A percentile compares a stretch with the other conserved stretches of the same genome.
Evolutionary conservation across 768 basidiomycete species (phyloP).

Genomic region (Tricholoma flavovirens): DNA sequence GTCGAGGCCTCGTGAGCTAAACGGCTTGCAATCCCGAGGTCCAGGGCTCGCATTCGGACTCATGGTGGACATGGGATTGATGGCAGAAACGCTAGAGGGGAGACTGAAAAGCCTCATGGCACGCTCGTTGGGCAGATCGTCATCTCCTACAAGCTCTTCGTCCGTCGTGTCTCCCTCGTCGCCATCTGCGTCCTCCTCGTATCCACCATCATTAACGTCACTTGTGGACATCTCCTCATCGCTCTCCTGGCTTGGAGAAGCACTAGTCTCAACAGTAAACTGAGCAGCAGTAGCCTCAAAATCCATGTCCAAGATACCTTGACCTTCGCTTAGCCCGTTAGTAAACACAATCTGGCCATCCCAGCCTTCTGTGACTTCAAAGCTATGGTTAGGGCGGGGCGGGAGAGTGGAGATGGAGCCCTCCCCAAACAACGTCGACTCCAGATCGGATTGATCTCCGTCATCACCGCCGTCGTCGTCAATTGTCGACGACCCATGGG

Average conservation of each 20-base stretch:
- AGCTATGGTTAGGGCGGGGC: conserved; percentile 34
- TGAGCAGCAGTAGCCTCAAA: conserved; percentile 61
- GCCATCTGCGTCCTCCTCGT: conserved; percentile 44
- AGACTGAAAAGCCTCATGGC: conserved; percentile 69
- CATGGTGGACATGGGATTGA: conserved; percentile 74
- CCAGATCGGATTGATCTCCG: conserved; percentile 39
- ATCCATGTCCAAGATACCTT: conserved; percentile 59
- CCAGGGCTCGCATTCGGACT: conserved; percentile 48
- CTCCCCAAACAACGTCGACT: conserved; percentile 21
- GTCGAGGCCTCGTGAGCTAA: conserved; percentile 23
- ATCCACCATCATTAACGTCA: conserved; percentile 38
- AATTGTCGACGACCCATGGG: conserved; percentile 20
- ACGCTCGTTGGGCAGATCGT: conserved; percentile 67
- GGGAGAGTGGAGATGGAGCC: conserved; percentile 24
- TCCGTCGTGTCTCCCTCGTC: conserved; percentile 76
- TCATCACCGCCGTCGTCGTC: conserved; percentile 34
- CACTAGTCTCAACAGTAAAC: conserved; percentile 39
- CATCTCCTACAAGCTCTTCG: conserved; percentile 75
- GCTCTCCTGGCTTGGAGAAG: conserved; percentile 44
- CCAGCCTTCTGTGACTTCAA: conserved; percentile 69
- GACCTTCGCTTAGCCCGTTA: conserved; percentile 52
- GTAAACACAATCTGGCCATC: conserved; percentile 73
- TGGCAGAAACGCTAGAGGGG: conserved; percentile 56
- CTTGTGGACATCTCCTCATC: conserved; percentile 44
- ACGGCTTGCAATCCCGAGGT: conserved; percentile 28